Conservation (phyloP, 305 asterid genomes). For the Coffea humblotiana region DNA sequence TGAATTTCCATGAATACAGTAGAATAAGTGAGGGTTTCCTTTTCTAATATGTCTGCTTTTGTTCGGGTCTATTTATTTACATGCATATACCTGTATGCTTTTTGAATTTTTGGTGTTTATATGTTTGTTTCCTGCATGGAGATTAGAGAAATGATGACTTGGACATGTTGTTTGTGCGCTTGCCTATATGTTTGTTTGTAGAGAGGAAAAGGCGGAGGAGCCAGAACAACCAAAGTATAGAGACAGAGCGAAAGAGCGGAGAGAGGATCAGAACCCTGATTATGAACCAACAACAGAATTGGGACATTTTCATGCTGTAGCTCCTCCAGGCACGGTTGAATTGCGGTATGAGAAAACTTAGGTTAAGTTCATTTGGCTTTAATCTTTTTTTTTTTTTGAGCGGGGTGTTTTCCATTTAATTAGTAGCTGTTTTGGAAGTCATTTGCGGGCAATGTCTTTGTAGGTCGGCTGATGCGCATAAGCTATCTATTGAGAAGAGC, state of each 20-base stretch:
- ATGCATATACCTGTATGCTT: background rate
- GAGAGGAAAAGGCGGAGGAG: slow-evolving; percentile 91
- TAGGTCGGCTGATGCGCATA: slow-evolving; percentile 93
- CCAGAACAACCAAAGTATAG: slow-evolving; percentile 83
- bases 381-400: too few relatives aligned
- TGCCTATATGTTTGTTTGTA: slow-evolving; percentile 5
- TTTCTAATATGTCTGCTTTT: background rate
- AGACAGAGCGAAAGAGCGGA: slow-evolving; percentile 91
- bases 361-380: background rate
- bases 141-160: background rate
- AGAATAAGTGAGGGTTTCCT: background rate
- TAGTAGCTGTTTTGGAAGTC: background rate
- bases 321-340: slow-evolving; percentile 88
- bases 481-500: slow-evolving; percentile 95
- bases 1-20: background rate
- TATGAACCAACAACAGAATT: slow-evolving; percentile 76
- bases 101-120: background rate
- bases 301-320: slow-evolving; percentile 91
- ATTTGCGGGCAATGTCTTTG: slow-evolving; percentile 10
- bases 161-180: background rate
- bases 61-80: background rate
- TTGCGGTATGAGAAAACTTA: slow-evolving; percentile 43
- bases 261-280: slow-evolving; percentile 97
- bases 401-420: too few relatives aligned
- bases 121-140: background rate